Base-by-base conservation (phyloP, 1,284 basidiomycete genomes). In the Ustilago esculenta region DNA sequence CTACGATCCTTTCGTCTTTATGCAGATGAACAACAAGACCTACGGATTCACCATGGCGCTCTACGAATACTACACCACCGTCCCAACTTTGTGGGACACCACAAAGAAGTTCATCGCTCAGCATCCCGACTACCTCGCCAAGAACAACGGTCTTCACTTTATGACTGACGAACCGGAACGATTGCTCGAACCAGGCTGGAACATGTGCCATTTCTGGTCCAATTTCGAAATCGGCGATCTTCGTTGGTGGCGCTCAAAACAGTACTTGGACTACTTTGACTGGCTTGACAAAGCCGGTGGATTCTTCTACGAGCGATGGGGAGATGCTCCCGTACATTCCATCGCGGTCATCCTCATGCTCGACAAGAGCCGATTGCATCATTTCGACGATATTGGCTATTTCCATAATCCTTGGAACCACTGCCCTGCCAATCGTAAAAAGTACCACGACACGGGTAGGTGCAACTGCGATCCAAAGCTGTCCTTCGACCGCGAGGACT, bases 1-100 rank as follows among this genome's bases (percentile, higher is more conserved):
- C 50, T 90, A 90, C 72, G 92, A 93, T 73, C 93, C 93, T 4
- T 94, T 95, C 86, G 68, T 93, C 52, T 83, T 92, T 69, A 94
- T 96, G 93, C 86, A 92, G 83, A 87, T 90, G 48, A 85, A 88
- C 61, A 85, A 90, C 60, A 92, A 92, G 41, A 63, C 77, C 44
- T 83, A 83, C 87, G 89, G 90, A 10, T 94, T 91, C 82, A 92
- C 90, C 0, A 86, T 94, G 44, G 87, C 90, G 2, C 84, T 93
- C 44, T 86, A 87, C 64, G 92, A 94, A 77, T 92, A 89, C 84
- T 85, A 87, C 55, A 86, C 87, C 45, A 94, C 92, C 15, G 90
- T 94, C 65, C 87, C 87, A 4, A 90, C 90, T 0, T 83, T 94
- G 2, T 94, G 91, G 91, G 81, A 85, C 18, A 84, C 86, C 7